Percentiles rank a stretch among this genome's conserved stretches.
Evolutionary conservation across 179 eudicot genomes (phyloP).

Genomic region (Spinacia oleracea): DNA sequence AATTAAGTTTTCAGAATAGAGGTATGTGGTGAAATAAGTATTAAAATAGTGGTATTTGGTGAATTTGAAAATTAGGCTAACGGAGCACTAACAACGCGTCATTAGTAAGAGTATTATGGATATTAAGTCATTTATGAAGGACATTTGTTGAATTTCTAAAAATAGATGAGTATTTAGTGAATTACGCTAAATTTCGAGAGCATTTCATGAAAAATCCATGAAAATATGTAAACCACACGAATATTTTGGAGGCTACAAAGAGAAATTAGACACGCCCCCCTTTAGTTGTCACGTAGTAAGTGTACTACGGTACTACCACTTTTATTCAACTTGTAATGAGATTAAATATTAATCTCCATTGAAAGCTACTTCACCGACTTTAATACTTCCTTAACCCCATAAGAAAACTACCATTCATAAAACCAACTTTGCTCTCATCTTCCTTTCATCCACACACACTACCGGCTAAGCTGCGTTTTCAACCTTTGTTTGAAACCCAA

Average conservation of each 20-base stretch:
- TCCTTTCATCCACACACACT: background rate
- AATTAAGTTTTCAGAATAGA: no score
- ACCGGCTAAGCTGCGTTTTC: background rate
- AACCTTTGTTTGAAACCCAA: background rate
- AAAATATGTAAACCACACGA: background rate
- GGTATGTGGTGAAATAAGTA: no score
- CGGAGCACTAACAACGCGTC: no score
- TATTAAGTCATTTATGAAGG: no score
- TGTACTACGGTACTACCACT: background rate
- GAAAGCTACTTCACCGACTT: conserved; percentile 17
- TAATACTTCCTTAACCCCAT: conserved; percentile 6
- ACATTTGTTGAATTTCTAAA: no score
- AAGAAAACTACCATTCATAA: background rate
- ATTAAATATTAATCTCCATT: background rate
- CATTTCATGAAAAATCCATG: background rate
- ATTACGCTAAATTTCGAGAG: no score
- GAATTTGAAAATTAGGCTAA: no score
- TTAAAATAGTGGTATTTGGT: no score
- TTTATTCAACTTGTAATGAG: background rate
- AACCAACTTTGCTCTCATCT: background rate
- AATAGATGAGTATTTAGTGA: no score
- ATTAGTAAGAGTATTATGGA: no score
- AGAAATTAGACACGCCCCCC: conserved; percentile 6
- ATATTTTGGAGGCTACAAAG: background rate
- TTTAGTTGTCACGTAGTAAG: no score